phyloP scores from a whole-genome alignment of 768 basidiomycete genomes.

The Mycena polygramma region DNA sequence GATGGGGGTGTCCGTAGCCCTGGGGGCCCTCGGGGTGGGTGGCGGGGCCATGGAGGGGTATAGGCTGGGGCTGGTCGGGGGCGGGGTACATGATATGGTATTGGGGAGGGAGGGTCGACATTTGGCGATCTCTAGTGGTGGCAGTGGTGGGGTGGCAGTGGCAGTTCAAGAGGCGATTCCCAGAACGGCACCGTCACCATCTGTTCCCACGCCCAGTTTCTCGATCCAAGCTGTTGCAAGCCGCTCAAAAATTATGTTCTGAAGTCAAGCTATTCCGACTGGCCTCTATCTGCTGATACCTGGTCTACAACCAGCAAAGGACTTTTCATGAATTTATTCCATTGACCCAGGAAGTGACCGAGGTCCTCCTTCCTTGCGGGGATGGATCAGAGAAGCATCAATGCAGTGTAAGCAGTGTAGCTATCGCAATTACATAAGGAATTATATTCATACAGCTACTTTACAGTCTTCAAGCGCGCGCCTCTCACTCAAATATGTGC shows the following conservation, averaged over 20 bases:
- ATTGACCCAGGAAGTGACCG: too few relatives aligned
- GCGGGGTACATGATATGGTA: constrained; percentile 26
- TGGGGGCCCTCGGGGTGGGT: constrained; percentile 58
- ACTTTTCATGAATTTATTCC: too few relatives aligned
- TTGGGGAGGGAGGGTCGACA: constrained; percentile 46
- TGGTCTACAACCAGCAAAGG: too few relatives aligned
- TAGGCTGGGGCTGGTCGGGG: constrained; percentile 52
- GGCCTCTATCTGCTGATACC: too few relatives aligned
- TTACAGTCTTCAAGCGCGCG: constrained; percentile 23
- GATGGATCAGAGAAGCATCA: constrained; percentile 8
- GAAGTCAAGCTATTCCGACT: too few relatives aligned
- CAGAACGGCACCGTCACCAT: too few relatives aligned
- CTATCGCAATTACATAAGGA: constrained; percentile 1
- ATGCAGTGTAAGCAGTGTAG: constrained; percentile 24
- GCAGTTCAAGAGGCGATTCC: not conserved
- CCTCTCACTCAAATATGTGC: constrained; percentile 68
- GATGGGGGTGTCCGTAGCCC: constrained; percentile 54
- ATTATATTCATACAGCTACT: constrained; percentile 49
- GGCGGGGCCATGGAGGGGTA: constrained; percentile 56
- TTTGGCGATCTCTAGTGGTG: constrained; percentile 41
- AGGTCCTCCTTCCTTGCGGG: too few relatives aligned
- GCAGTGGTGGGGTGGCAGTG: constrained; percentile 9
- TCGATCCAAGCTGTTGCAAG: too few relatives aligned
- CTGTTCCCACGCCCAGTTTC: too few relatives aligned
- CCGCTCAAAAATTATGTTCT: too few relatives aligned